Percentiles rank a stretch among this genome's conserved stretches.
Conservation (phyloP, 2,329 filamentous ascomycete genomes). For the Boeremia exigua region DNA sequence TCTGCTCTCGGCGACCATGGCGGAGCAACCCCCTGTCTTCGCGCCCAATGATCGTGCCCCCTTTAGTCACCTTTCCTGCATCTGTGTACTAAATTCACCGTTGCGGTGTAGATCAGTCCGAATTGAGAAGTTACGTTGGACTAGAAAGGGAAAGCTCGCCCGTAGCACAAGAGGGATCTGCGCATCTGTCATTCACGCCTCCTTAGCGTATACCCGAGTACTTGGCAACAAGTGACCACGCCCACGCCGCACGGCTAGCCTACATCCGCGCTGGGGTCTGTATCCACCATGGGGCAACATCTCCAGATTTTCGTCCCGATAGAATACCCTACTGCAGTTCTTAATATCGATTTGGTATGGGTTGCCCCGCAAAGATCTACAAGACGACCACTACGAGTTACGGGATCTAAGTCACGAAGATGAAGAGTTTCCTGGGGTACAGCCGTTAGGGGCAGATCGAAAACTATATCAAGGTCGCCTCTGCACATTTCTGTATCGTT, state of each 20-base stretch:
- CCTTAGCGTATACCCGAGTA: neutral
- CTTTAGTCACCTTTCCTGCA: neutral
- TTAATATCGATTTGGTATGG: neutral
- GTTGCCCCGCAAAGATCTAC: constrained; percentile 8
- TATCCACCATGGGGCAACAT: neutral
- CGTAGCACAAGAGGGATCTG: neutral
- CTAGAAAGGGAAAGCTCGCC: constrained; percentile 3
- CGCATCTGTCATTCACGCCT: neutral
- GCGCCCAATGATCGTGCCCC: neutral
- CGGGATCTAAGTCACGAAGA: neutral
- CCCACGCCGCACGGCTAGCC: neutral
- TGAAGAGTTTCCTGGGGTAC: neutral
- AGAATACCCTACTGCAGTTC: neutral
- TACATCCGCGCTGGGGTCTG: constrained; percentile 2
- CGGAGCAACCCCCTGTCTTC: neutral
- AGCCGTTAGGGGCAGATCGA: neutral
- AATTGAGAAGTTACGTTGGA: constrained; percentile 1
- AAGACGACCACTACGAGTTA: neutral
- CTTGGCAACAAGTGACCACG: constrained; percentile 3
- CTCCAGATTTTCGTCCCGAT: neutral
- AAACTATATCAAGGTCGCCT: neutral
- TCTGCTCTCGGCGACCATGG: neutral
- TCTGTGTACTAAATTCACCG: neutral
- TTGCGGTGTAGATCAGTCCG: neutral
- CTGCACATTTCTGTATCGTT: neutral